Base-by-base conservation (phyloP, 1,284 basidiomycete genomes). In the Rhodotorula glutinis region DNA sequence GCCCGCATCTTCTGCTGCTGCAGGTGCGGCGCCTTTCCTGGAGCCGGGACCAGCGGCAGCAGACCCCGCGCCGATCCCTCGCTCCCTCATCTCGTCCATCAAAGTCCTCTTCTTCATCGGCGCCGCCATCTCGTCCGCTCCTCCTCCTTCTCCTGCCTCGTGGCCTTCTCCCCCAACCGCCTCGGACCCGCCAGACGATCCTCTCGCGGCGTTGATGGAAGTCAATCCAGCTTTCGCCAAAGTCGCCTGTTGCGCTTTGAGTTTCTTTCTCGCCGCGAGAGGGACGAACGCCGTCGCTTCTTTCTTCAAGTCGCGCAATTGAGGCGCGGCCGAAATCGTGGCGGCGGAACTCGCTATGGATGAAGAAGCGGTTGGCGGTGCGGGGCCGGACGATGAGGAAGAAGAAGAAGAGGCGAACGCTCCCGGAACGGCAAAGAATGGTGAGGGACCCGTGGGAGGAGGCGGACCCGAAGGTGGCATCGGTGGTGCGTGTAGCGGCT, bases 281-380 rank as follows among this genome's bases (percentile, higher is more conserved):
- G 92, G 92, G 2, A 95, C 86, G 75, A 97, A 96, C 0, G 89
- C 85, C 0, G 91, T 93, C 13, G 88, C 87, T 77, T 97, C 92
- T 78, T 91, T 92, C 80, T 92, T 91, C 72, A 96, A 82, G 78
- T 97, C 90, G 29, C 92, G 88, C 54, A 97, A 79, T 75, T 91
- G 83, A 2, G 93, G 91, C 57, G 82, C 91, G 1, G 91, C 91
- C 23, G 85, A 87, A 62, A 95, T 86, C 2, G 85, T 88, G 2
- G 90, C 90, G 0, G 66, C 58, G 19, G 66, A 17, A 7, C 25
- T 29, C 49, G 58, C 4, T 10, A 64, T 57, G 9, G 33, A 63
- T 7, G 67, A 67, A n/a, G 59, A 67, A 49, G 71, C 53, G 10
- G 75, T 54, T 23, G 56, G 14, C 19, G 53, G 21, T n/a, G 53